phyloP scores from a whole-genome alignment of 1,284 basidiomycete genomes.

The Exobasidium cylindrosporum region DNA sequence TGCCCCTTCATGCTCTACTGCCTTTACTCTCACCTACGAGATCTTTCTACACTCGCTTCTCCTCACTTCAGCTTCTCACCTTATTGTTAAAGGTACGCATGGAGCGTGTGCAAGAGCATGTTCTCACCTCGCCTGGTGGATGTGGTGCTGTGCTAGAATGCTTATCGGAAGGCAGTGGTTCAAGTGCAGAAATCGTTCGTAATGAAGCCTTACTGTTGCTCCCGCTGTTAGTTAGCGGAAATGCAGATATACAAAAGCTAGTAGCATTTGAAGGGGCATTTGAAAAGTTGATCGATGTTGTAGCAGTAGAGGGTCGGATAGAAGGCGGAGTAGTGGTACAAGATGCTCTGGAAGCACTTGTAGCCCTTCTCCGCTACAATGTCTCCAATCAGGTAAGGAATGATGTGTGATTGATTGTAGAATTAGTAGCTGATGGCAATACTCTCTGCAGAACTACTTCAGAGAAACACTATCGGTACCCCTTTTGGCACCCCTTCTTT shows the following conservation, averaged over 20 bases:
- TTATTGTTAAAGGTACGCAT: conserved; percentile 69
- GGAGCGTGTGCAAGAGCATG: conserved; percentile 77
- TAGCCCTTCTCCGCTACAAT: conserved; percentile 83
- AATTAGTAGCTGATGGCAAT: neutral
- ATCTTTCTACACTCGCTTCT: conserved; percentile 81
- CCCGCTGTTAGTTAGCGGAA: conserved; percentile 77
- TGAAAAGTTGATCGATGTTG: conserved; percentile 87
- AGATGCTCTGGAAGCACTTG: conserved; percentile 79
- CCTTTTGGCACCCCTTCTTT: conserved; percentile 74
- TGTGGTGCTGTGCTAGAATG: conserved; percentile 67
- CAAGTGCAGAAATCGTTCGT: conserved; percentile 50
- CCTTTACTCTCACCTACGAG: conserved; percentile 59
- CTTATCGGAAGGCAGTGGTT: conserved; percentile 55
- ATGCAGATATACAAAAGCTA: conserved; percentile 92
- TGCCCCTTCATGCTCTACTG: conserved; percentile 73
- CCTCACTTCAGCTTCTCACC: conserved; percentile 79
- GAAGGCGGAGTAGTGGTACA: conserved; percentile 82
- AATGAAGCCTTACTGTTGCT: conserved; percentile 67
- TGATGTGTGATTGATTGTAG: neutral
- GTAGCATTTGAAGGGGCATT: conserved; percentile 96
- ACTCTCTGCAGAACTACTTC: conserved; percentile 77
- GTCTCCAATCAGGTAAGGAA: conserved; percentile 79
- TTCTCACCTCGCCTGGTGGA: conserved; percentile 76
- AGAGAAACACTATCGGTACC: conserved; percentile 84
- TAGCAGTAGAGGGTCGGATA: conserved; percentile 81